Evolutionary conservation across 805 yeast genomes (phyloP).

Genomic region (Pichia pseudocactophila): DNA sequence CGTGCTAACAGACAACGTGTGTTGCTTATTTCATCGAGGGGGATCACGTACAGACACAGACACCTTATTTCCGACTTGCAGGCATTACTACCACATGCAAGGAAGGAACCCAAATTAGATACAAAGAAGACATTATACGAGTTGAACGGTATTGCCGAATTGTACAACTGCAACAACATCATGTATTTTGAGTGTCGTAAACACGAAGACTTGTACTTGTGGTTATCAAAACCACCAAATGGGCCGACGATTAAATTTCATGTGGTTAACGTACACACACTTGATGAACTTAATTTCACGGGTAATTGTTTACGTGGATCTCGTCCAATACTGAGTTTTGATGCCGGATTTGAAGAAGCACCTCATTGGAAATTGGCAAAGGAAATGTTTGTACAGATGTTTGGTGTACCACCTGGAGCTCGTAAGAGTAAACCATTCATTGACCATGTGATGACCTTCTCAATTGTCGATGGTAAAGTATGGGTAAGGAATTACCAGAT

Average conservation of each 20-base stretch:
- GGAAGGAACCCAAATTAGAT: constrained; percentile 94
- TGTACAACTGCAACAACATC: constrained; percentile 93
- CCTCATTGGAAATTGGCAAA: constrained; percentile 66
- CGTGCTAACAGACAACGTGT: constrained; percentile 84
- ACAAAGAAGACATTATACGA: constrained; percentile 82
- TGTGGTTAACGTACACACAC: constrained; percentile 89
- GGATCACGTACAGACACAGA: constrained; percentile 91
- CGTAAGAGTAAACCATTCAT: constrained; percentile 90
- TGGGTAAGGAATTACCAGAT: constrained; percentile 97
- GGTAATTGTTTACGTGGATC: constrained; percentile 96
- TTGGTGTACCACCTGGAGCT: constrained; percentile 93
- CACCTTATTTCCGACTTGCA: constrained; percentile 80
- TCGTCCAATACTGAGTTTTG: constrained; percentile 88
- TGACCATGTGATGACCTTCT: constrained; percentile 91
- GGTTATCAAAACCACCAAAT: constrained; percentile 95
- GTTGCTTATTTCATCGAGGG: constrained; percentile 84
- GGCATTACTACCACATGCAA: constrained; percentile 80
- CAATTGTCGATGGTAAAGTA: constrained; percentile 84
- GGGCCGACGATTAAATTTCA: constrained; percentile 95
- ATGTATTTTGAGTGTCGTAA: constrained; percentile 93
- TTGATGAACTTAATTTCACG: constrained; percentile 91
- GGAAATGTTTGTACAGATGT: constrained; percentile 71
- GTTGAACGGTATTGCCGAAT: constrained; percentile 90
- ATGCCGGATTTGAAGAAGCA: constrained; percentile 62
- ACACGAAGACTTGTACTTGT: constrained; percentile 88